A percentile compares a stretch with the other conserved stretches of the same genome.
phyloP scores from a whole-genome alignment of 2,329 filamentous ascomycete genomes.

The Chaetothyriales sp. region DNA sequence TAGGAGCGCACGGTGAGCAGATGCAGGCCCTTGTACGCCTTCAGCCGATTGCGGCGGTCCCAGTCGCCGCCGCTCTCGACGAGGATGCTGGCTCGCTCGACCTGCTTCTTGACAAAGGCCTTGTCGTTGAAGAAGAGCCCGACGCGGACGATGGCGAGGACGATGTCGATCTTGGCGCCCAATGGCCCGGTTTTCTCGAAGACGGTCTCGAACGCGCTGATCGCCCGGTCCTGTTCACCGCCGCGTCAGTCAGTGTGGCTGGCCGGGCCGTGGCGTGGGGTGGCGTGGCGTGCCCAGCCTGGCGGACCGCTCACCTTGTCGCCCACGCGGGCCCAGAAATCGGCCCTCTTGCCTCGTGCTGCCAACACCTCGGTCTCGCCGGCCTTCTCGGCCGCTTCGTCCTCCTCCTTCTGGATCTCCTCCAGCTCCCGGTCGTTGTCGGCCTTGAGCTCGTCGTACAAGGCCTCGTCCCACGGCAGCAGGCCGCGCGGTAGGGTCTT shows the following conservation, averaged over 20 bases:
- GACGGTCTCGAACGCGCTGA: constrained; percentile 80
- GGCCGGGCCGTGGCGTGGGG: too few relatives aligned
- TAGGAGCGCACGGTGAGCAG: constrained; percentile 86
- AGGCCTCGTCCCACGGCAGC: constrained; percentile 77
- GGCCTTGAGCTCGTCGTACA: constrained; percentile 64
- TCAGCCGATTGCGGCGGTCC: constrained; percentile 94
- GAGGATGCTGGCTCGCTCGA: constrained; percentile 76
- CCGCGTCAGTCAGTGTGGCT: too few relatives aligned
- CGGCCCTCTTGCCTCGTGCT: constrained; percentile 83
- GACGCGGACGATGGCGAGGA: constrained; percentile 89
- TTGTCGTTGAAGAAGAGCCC: constrained; percentile 94
- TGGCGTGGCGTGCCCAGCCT: background rate
- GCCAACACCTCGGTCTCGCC: constrained; percentile 92
- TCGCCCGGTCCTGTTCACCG: constrained; percentile 65
- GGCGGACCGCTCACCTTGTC: constrained; percentile 59
- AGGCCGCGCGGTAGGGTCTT: constrained; percentile 50
- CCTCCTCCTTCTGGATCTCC: constrained; percentile 68
- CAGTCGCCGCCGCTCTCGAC: constrained; percentile 95
- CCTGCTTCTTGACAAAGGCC: constrained; percentile 78
- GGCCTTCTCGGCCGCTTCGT: constrained; percentile 88
- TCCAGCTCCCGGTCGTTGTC: constrained; percentile 70
- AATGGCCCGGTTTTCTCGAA: constrained; percentile 96
- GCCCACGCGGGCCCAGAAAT: constrained; percentile 89
- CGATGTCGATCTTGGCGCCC: constrained; percentile 92
- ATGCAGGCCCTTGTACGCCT: constrained; percentile 94